Base-by-base conservation (phyloP, 2,329 filamentous ascomycete genomes). In the Apiospora malaysiana region DNA sequence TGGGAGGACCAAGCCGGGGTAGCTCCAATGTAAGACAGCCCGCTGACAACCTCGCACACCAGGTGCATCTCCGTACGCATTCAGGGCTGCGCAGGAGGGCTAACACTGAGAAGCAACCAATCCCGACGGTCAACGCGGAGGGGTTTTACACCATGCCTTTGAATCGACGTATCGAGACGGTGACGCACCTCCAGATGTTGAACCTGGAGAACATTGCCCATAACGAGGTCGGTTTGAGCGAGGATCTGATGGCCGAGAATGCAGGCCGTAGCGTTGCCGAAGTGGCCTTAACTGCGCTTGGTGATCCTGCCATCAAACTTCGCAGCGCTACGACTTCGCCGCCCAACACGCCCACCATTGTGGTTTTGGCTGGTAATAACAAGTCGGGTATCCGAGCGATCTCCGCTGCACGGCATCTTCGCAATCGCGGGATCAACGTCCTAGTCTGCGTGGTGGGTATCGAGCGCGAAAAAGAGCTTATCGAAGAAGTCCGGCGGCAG, bases 291-390 rank as follows among this genome's bases (percentile, higher is more conserved):
- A 87, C 85, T 68, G 89, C 93, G 14, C 84, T 97, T 65, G 86
- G 85, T 1, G 89, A 91, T 73, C 89, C 85, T 71, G 90, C 86
- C 68, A 88, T 87, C 78, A 89, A 84, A 81, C 86, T 87, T 66
- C 88, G 83, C 66, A 86, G 79, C 67, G 84, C 74, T 27, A 75
- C 78, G 2, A 71, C 75, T 5, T 78, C 78, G 23, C 75, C 76
- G 8, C 79, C 77, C 65, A 80, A 72, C 47, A 68, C 82, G 40
- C 74, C 78, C 70, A 85, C 86, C 0, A 83, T 90, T 43, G 90
- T 97, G 27, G 89, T 98, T 8, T 86, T 98, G n/a, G 95, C 94
- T 0, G 95, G 96, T n/a, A 98, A 98, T 80, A 95, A 97, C 81
- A 94, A 94, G 75, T 94, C 92, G 0, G 95, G 95, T 49, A 91